Base-by-base conservation (phyloP, 1,284 basidiomycete species). In the Leccinum subspadiceum region DNA sequence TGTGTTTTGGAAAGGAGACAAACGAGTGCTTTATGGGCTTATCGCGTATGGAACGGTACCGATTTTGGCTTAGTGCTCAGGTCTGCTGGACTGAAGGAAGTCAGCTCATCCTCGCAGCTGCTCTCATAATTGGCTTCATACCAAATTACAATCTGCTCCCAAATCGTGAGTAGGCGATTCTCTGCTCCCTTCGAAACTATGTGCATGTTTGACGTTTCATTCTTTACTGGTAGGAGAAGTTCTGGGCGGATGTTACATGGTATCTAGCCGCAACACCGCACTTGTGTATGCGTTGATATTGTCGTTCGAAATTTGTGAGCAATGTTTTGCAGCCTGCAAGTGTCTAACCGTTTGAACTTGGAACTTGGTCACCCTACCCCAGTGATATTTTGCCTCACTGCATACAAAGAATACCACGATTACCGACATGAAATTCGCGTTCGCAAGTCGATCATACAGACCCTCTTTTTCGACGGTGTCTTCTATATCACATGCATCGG, bases 401-500 rank as follows among this genome's bases (percentile, higher is more conserved):
- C 7, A 49, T 55, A 31, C 17, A 55, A 49, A 29, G 17, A 31
- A 17, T 49, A 48, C 29, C 7, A 6, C 13, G 29, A 55, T 55
- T 55, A 49, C 13, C 41, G 54, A 31, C n/a, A 31, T 15, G 17
- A 31, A 31, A 31, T 22, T 48, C 26, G 12, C 15, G n/a, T 10
- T 22, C 54, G 41, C 41, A 46, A 22, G 20, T 55, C 41, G 15
- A 8, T 55, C 41, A 13, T 49, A 31, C 8, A 49, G 7, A 49
- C 41, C 10, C 15, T 55, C n/a, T 55, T 55, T 41, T 31, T 49
- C 2, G 54, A 55, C 10, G 17, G 54, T 8, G 26, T 55, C 10
- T 55, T 55, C 54, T 55, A 55, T 55, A 15, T 49, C 17, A 15
- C 12, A 26, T 55, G 54, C 41, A 55, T 55, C 8, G 24, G n/a